phyloP scores from a whole-genome alignment of 768 basidiomycete species.

The Cystobasidium tubakii region DNA sequence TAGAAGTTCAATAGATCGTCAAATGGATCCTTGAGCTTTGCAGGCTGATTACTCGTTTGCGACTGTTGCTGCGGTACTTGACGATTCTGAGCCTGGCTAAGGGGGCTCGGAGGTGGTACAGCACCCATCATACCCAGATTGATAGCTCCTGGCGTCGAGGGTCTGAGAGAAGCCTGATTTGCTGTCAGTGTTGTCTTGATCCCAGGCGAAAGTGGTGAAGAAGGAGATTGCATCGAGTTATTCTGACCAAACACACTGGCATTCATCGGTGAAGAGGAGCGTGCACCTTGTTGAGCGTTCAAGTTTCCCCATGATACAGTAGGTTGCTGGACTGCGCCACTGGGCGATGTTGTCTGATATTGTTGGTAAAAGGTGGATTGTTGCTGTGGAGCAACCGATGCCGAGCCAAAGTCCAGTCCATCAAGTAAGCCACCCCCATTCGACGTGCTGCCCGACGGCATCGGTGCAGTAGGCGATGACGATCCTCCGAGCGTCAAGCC shows the following conservation, averaged over 20 bases:
- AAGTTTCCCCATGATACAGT: constrained; percentile 30
- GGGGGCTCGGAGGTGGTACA: neutral
- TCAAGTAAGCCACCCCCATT: constrained; percentile 25
- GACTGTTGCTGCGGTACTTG: constrained; percentile 18
- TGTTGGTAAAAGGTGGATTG: constrained; percentile 28
- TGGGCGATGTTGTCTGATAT: constrained; percentile 10
- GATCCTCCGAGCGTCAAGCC: constrained; percentile 27
- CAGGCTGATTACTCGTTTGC: constrained; percentile 37
- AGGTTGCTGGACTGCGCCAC: constrained; percentile 9
- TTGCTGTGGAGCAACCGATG: neutral
- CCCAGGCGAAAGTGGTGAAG: constrained; percentile 9
- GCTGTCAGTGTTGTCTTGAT: neutral
- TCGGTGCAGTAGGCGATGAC: constrained; percentile 2
- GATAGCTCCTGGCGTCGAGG: constrained; percentile 32
- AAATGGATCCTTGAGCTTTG: constrained; percentile 38
- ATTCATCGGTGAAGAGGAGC: neutral
- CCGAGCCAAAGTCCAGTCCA: constrained; percentile 22
- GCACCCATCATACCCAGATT: constrained; percentile 32
- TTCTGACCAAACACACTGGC: neutral
- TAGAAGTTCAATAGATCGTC: constrained; percentile 31
- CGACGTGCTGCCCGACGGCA: neutral
- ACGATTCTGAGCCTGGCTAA: neutral
- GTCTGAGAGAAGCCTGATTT: neutral
- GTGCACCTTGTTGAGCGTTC: neutral
- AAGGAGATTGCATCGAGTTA: neutral